Percentiles rank a stretch among this genome's conserved stretches.
Conservation (phyloP, 306 rosid genomes). For the Dalbergia cultrata region DNA sequence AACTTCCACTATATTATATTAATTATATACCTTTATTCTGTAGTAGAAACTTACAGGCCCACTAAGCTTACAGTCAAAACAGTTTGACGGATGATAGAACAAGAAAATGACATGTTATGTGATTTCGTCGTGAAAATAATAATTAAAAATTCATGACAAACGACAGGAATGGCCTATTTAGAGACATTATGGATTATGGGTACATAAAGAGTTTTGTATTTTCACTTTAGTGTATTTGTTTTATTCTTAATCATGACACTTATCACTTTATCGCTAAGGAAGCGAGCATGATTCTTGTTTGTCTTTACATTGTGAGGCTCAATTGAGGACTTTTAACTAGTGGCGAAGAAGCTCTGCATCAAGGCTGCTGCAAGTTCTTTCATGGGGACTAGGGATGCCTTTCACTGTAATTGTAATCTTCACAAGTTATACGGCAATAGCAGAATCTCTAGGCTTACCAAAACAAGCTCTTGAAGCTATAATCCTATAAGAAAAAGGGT, state of each 20-base stretch:
- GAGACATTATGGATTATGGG: not conserved
- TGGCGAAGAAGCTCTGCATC: not conserved
- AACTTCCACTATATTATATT: not conserved
- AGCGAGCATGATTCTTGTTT: not conserved
- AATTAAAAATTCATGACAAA: not conserved
- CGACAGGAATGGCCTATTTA: not conserved
- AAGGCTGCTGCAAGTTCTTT: not conserved
- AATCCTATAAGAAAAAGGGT: not conserved
- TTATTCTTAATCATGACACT: not conserved
- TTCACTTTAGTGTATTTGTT: not conserved
- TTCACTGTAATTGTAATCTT: not conserved
- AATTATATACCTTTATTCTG: not conserved
- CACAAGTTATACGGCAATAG: not conserved
- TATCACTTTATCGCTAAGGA: conserved; percentile 2
- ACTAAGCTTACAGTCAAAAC: not conserved
- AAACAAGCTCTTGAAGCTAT: not conserved
- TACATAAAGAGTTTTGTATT: not conserved
- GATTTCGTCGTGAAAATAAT: too few species aligned
- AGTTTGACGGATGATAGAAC: not conserved
- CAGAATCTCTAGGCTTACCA: conserved; percentile 2
- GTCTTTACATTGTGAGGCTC: not conserved
- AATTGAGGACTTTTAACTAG: not conserved
- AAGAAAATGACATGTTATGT: too few species aligned
- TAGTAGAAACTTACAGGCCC: not conserved
- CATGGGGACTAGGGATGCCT: not conserved